These are phyloP conservation scores for Cladophialophora bantiana DNA, from an alignment of 2,329 filamentous ascomycete species.

Conservation along the genomic window DNA sequence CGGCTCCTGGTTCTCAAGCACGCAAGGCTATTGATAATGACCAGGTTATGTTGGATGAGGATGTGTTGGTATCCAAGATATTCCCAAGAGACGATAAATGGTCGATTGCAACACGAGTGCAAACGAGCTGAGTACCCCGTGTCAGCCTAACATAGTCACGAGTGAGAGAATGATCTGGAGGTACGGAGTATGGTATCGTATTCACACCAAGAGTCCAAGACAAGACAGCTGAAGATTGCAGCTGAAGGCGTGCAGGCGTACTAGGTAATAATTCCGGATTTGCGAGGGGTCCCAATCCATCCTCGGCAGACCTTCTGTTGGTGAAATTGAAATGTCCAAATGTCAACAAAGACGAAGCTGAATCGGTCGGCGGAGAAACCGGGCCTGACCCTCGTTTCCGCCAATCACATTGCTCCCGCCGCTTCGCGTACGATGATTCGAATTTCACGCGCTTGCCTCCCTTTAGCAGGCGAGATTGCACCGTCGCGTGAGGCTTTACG, in stretches of 20 bases:
- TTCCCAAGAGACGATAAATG: constrained; percentile 5
- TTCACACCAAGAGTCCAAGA: neutral
- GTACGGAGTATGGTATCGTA: constrained; percentile 1
- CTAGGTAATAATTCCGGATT: neutral
- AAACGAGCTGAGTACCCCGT: neutral
- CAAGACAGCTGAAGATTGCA: constrained; percentile 3
- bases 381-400: neutral
- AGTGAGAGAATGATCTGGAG: constrained; percentile 9
- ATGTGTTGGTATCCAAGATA: constrained; percentile 3
- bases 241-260: constrained; percentile 8
- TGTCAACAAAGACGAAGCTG: constrained; percentile 20
- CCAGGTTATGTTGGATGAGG: neutral
- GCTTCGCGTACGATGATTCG: neutral
- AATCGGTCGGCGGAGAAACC: constrained; percentile 24
- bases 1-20: neutral
- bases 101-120: neutral
- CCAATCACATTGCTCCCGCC: constrained; percentile 9
- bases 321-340: neutral
- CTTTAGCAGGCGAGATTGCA: constrained; percentile 4
- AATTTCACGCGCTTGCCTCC: neutral
- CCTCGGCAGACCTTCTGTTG: neutral
- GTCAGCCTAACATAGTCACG: constrained; percentile 15
- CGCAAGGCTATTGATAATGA: neutral
- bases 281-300: constrained; percentile 2
- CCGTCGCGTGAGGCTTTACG: neutral